phyloP scores from a whole-genome alignment of 2,329 filamentous ascomycete species.

The Fusarium sacchari region DNA sequence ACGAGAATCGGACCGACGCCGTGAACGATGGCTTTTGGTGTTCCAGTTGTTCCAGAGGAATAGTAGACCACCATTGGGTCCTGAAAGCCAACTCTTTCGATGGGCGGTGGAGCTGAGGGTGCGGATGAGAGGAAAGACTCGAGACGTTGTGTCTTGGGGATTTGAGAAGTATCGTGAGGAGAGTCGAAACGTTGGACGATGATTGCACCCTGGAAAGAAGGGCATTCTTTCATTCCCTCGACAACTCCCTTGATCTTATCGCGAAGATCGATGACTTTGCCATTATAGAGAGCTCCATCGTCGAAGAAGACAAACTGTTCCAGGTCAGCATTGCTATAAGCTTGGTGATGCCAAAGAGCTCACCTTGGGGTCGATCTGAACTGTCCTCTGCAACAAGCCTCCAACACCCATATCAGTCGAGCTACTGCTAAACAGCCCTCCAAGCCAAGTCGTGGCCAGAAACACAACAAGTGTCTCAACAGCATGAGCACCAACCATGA shows the following conservation, averaged over 20 bases:
- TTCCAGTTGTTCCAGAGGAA: slow-evolving; percentile 83
- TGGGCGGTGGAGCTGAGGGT: slow-evolving; percentile 53
- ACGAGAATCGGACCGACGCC: slow-evolving; percentile 73
- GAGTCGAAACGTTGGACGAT: slow-evolving; percentile 72
- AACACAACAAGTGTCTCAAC: slow-evolving; percentile 79
- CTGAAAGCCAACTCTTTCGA: slow-evolving; percentile 72
- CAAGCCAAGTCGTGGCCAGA: slow-evolving; percentile 74
- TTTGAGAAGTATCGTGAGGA: slow-evolving; percentile 65
- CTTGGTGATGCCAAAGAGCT: slow-evolving; percentile 1
- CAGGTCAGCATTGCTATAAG: background rate
- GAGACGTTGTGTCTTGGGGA: slow-evolving; percentile 60
- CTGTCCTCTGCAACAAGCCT: slow-evolving; percentile 77
- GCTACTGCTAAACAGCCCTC: slow-evolving; percentile 78
- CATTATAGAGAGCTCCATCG: slow-evolving; percentile 82
- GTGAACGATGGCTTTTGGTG: slow-evolving; percentile 88
- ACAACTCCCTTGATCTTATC: slow-evolving; percentile 78
- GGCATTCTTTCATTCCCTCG: slow-evolving; percentile 68
- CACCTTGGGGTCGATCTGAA: slow-evolving; percentile 78
- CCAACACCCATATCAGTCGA: slow-evolving; percentile 87
- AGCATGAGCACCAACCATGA: slow-evolving; percentile 79
- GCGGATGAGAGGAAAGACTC: slow-evolving; percentile 55
- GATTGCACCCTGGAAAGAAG: slow-evolving; percentile 71
- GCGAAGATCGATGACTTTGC: slow-evolving; percentile 76
- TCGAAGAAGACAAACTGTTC: slow-evolving; percentile 80
- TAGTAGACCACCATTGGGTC: slow-evolving; percentile 84